phyloP scores from a whole-genome alignment of 2,329 filamentous ascomycete genomes.

The Clarireedia monteithiana region DNA sequence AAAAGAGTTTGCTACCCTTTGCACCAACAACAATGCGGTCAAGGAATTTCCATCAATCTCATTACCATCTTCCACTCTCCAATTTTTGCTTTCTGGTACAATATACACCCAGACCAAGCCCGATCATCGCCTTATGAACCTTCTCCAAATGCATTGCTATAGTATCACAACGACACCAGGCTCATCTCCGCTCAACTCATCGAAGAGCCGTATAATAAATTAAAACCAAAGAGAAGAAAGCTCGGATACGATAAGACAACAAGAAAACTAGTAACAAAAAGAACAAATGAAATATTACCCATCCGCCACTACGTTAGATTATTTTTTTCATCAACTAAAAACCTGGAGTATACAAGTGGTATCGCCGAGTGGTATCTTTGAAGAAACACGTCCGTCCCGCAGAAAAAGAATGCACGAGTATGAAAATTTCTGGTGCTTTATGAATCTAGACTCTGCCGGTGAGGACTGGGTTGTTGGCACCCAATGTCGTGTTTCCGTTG shows the following conservation, averaged over 20 bases:
- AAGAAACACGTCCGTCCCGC: slow-evolving; percentile 5
- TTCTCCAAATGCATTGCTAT: too few relatives aligned
- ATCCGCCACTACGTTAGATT: neutral
- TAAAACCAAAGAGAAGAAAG: neutral
- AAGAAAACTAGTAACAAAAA: neutral
- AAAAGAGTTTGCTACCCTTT: too few relatives aligned
- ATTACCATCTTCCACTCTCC: too few relatives aligned
- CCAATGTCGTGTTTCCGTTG: slow-evolving; percentile 11
- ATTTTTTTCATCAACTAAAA: neutral
- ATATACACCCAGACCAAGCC: too few relatives aligned
- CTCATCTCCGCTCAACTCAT: neutral
- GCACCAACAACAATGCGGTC: too few relatives aligned
- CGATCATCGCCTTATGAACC: too few relatives aligned
- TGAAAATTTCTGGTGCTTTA: neutral
- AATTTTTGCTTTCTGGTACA: too few relatives aligned
- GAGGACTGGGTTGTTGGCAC: slow-evolving; percentile 11
- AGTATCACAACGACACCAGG: too few relatives aligned
- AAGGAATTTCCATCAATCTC: too few relatives aligned
- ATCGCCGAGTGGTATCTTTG: slow-evolving; percentile 12
- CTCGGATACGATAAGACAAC: neutral
- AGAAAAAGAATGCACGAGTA: neutral
- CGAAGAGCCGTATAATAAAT: neutral
- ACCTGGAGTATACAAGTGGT: slow-evolving; percentile 3
- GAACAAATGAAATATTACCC: slow-evolving; percentile 2
- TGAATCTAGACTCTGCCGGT: slow-evolving; percentile 2